These are phyloP conservation scores for Pichia sp. DNA, from an alignment of 1,139 yeast genomes.

Conservation along the genomic window DNA sequence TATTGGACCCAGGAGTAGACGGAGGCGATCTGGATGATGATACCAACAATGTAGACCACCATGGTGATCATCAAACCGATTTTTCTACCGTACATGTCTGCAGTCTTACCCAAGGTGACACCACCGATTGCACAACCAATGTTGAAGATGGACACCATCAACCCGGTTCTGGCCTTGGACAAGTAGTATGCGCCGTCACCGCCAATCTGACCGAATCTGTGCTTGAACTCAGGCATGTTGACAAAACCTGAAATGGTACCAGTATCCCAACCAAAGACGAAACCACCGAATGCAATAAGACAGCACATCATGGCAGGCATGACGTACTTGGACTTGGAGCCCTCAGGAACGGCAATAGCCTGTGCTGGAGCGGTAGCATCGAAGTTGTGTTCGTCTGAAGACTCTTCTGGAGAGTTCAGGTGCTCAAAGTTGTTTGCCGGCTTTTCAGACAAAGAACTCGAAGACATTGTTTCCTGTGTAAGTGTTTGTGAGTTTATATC, in stretches of 20 bases:
- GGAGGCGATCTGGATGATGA: slow-evolving; percentile 60
- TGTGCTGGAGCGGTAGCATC: background rate
- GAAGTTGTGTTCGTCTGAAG: slow-evolving; percentile 1
- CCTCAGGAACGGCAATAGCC: slow-evolving; percentile 13
- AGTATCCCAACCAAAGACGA: slow-evolving; percentile 73
- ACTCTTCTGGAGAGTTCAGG: slow-evolving; percentile 5
- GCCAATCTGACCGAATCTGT: slow-evolving; percentile 44
- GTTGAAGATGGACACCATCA: slow-evolving; percentile 64
- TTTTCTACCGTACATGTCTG: slow-evolving; percentile 62
- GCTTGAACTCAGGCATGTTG: slow-evolving; percentile 60
- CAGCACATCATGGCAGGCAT: slow-evolving; percentile 34
- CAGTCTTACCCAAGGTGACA: slow-evolving; percentile 49
- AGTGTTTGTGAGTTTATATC: background rate
- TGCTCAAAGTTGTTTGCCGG: slow-evolving; percentile 5
- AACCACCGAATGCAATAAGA: slow-evolving; percentile 65
- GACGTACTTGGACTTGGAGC: slow-evolving; percentile 15
- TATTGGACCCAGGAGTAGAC: slow-evolving; percentile 49
- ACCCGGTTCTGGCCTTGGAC: slow-evolving; percentile 55
- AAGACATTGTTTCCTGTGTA: slow-evolving; percentile 11
- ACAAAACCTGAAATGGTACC: slow-evolving; percentile 78
- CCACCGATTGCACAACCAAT: slow-evolving; percentile 75
- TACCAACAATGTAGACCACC: slow-evolving; percentile 58
- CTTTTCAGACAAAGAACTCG: slow-evolving; percentile 13
- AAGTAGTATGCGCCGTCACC: slow-evolving; percentile 38
- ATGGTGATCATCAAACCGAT: slow-evolving; percentile 53